Conservation (phyloP, 305 asterid species). For the Solanum hybrid region DNA sequence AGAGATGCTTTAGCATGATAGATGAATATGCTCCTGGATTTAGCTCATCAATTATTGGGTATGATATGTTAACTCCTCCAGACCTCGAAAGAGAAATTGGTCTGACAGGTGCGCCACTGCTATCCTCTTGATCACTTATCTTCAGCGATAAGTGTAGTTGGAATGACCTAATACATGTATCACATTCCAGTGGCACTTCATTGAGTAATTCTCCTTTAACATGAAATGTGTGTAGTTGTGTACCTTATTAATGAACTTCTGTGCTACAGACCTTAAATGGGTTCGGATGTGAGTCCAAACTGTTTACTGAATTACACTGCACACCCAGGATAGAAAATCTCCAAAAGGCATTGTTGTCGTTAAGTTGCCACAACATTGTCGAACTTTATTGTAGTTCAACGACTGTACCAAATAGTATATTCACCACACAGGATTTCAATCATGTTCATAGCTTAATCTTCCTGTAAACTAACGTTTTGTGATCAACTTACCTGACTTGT, state of each 20-base stretch:
- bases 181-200: too few species aligned
- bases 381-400: neutral
- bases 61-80: constrained; percentile 96
- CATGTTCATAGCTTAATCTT: neutral
- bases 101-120: constrained; percentile 49
- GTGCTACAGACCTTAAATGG: too few species aligned
- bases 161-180: too few species aligned
- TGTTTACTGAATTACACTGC: too few species aligned
- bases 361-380: neutral
- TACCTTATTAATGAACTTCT: too few species aligned
- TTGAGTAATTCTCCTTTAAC: too few species aligned
- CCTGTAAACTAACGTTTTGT: neutral
- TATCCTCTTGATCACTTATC: neutral
- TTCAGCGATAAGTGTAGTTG: too few species aligned
- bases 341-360: too few species aligned
- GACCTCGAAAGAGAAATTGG: constrained; percentile 87
- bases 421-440: neutral
- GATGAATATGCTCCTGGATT: constrained; percentile 94
- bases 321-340: too few species aligned
- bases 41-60: constrained; percentile 65
- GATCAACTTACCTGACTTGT: neutral
- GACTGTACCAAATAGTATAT: neutral
- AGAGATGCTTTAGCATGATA: constrained; percentile 66
- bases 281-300: too few species aligned
- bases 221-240: too few species aligned